Evolutionary conservation across 345 rosid genomes (phyloP).

Genomic region (Streptanthus diversifolius): DNA sequence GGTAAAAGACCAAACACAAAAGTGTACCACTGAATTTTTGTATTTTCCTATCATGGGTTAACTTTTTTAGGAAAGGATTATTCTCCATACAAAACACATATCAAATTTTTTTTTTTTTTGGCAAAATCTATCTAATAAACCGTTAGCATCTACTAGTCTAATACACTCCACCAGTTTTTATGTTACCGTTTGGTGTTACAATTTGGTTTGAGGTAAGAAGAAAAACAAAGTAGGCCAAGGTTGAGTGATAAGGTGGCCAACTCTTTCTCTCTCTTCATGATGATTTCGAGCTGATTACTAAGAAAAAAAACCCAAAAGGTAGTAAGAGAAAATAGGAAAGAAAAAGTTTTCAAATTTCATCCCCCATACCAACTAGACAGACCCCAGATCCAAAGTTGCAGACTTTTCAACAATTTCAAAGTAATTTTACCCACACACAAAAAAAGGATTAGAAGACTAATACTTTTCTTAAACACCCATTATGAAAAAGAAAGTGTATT

Average conservation of each 20-base stretch:
- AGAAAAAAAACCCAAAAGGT: conserved; percentile 14
- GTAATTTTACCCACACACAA: conserved; percentile 22
- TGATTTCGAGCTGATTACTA: conserved; percentile 9
- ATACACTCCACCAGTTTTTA: neutral
- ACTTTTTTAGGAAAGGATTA: neutral
- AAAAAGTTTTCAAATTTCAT: conserved; percentile 18
- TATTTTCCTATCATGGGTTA: too few relatives aligned
- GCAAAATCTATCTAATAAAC: neutral
- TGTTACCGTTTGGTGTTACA: conserved; percentile 25
- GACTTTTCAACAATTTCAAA: conserved; percentile 31
- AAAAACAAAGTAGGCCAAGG: conserved; percentile 15
- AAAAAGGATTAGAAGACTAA: conserved; percentile 28
- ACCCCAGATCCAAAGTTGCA: conserved; percentile 35
- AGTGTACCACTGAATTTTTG: neutral
- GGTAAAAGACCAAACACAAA: neutral
- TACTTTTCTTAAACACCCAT: conserved; percentile 12
- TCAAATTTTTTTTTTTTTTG: neutral
- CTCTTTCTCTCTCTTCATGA: conserved; percentile 35
- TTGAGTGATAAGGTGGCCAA: conserved; percentile 49
- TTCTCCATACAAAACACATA: neutral
- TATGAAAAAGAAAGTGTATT: neutral
- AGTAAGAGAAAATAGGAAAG: conserved; percentile 8
- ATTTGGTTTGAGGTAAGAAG: neutral
- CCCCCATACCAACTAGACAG: conserved; percentile 23
- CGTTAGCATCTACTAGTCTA: neutral